Conservation (phyloP, 2,329 filamentous ascomycete species). For the Emergomyces orientalis region DNA sequence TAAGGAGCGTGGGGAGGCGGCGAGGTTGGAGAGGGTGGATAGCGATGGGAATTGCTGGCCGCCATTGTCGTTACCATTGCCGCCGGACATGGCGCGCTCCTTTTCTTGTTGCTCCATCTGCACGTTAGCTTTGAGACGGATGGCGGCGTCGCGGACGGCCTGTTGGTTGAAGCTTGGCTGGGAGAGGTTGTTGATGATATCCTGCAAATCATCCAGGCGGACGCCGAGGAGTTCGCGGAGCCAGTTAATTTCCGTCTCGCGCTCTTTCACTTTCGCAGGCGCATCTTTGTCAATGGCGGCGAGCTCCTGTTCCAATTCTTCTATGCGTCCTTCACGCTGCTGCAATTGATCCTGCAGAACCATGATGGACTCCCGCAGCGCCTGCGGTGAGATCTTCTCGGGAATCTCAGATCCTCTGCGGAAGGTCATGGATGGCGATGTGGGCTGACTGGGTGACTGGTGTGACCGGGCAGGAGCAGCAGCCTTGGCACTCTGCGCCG, state of each 20-base stretch:
- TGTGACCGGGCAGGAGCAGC: slow-evolving; percentile 27
- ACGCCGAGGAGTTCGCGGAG: slow-evolving; percentile 86
- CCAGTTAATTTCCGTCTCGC: slow-evolving; percentile 91
- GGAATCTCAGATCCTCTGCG: slow-evolving; percentile 46
- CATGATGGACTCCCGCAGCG: slow-evolving; percentile 88
- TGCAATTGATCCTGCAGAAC: slow-evolving; percentile 95
- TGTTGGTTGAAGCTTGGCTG: slow-evolving; percentile 66
- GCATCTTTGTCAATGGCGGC: slow-evolving; percentile 65
- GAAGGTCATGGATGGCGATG: slow-evolving; percentile 41
- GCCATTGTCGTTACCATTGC: slow-evolving; percentile 36
- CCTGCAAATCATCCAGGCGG: slow-evolving; percentile 80
- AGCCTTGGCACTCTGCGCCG: slow-evolving; percentile 46
- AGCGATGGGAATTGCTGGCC: slow-evolving; percentile 60
- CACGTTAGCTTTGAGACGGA: slow-evolving; percentile 83
- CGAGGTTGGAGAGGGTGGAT: slow-evolving; percentile 64
- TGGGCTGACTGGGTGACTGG: slow-evolving; percentile 32
- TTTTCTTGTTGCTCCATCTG: slow-evolving; percentile 98
- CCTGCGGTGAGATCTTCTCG: slow-evolving; percentile 88
- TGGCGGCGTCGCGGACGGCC: slow-evolving; percentile 77
- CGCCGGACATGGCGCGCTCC: slow-evolving; percentile 68
- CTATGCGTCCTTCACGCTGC: slow-evolving; percentile 81
- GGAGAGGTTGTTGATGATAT: slow-evolving; percentile 74
- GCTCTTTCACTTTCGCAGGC: slow-evolving; percentile 73
- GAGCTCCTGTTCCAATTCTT: slow-evolving; percentile 68
- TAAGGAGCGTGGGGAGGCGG: slow-evolving; percentile 65